Evolutionary conservation across 2,329 filamentous ascomycete species (phyloP), one percentile per base, ranked within the genome.

Genomic region (Acrodontium crateriforme): DNA sequence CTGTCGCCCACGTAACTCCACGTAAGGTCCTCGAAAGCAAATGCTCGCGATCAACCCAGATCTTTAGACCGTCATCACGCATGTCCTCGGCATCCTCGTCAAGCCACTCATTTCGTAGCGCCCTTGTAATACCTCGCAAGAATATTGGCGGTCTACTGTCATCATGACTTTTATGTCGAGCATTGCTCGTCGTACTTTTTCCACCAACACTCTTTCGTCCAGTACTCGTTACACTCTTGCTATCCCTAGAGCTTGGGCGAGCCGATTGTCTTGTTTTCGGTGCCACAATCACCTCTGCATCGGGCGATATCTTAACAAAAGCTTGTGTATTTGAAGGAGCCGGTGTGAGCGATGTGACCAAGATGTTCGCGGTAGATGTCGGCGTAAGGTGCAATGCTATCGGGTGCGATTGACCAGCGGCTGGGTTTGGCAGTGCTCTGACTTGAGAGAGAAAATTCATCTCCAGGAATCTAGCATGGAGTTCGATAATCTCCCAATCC

Each of bases 401-500:
- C 9, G 85, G 78, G 52, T 98, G 85, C 16, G 74, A 60, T 18
- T 65, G 60, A 3, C 50, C 61, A 14, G 65, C 60, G 8, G 42
- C 38, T 11, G 87, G 87, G 53, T 94, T 95, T 14, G 87, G 87
- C 13, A 98, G 64, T 11, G 87, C 87, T 45, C 89, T 78, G 43
- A 98, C 85, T 59, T 98, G 89, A 24, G 78, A 80, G 17, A 93
- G 65, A 28, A 98, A 74, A 53, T 98, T 95, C 39, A 94, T 66
- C 50, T 98, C 89, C 27, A 98, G 65, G 49, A 95, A 98, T 10
- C 78, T 89, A 4, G 89, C 89, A 60, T 98, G 89, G 2, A 98
- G 64, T 55, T 98, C 89, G 44, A 98, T 95, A 46, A 95, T 92
- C 57, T 98, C 89, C 89, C 89, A 98, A 52, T 98, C 89, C 33